Evolutionary conservation across 2,329 filamentous ascomycete species (phyloP), one percentile per base, ranked within the genome.

Genomic region (Podosphaera fusca): DNA sequence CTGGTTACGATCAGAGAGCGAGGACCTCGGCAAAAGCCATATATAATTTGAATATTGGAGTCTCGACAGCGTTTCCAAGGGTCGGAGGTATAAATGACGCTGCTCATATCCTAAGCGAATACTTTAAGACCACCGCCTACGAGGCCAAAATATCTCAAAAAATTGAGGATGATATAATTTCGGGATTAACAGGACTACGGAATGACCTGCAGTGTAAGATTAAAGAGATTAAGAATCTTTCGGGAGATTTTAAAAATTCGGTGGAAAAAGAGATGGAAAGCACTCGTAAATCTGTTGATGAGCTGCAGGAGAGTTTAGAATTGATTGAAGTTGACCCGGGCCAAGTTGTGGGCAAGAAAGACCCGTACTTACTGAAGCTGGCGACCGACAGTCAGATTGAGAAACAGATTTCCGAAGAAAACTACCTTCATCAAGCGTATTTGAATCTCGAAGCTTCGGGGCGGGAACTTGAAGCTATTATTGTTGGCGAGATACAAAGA

Each of bases 401-500:
- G 70, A 84, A 81, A 65, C 92, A 96, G 70, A 81, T 98, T 57
- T 86, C 95, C 63, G 92, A 98, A 69, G 92, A 98, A 67, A 96
- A 96, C 67, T 98, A 98, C 66, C 72, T 98, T 21, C 92, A 96
- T 67, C 79, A 89, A 71, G 92, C 92, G 8, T 95, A 94, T 65
- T 75, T 95, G 55, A 96, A 98, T 67, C 76, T 98, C 12, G 92
- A 98, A 69, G 86, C 80, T 62, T 96, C 92, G 14, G 92, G 92
- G 2, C 84, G 89, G 59, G 92, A 98, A 70, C 79, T 98, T 2
- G 92, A 98, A 70, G 85, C 87, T 0, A 96, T 98, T 61, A 87
- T 98, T 0, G 87, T 98, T 12, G 87, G 89, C 62, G 92, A 98
- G 70, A 94, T 98, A 47, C 92, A 98, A 67, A 96, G 96, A 69